Conservation (phyloP, 2,329 filamentous ascomycete genomes). For the Blastomyces silverae region DNA sequence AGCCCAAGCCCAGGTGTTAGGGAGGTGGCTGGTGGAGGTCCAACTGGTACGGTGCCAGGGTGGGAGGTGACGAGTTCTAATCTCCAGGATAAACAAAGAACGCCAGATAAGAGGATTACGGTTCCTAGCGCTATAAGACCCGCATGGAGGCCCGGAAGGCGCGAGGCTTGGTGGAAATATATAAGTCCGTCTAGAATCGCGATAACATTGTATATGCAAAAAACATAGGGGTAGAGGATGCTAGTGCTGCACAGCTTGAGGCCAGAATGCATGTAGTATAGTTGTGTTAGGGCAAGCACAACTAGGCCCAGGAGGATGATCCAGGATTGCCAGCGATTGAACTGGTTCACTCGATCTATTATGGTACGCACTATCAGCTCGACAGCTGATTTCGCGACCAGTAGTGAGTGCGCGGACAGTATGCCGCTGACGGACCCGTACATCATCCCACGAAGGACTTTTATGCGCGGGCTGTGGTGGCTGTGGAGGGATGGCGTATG, state of each 20-base stretch:
- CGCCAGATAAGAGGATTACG: constrained; percentile 73
- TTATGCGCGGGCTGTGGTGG: constrained; percentile 55
- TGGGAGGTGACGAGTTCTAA: constrained; percentile 58
- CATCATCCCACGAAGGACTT: constrained; percentile 70
- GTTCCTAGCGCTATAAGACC: constrained; percentile 73
- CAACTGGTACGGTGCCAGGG: constrained; percentile 35
- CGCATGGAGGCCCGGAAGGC: constrained; percentile 68
- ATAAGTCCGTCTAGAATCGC: constrained; percentile 95
- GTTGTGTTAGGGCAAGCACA: constrained; percentile 73
- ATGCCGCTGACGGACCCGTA: constrained; percentile 91
- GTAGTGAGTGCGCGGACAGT: constrained; percentile 82
- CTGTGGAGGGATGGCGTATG: constrained; percentile 30
- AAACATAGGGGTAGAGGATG: constrained; percentile 91
- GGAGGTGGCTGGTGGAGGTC: constrained; percentile 59
- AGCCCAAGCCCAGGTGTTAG: constrained; percentile 78
- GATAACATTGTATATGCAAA: constrained; percentile 98
- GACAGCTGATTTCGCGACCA: constrained; percentile 93
- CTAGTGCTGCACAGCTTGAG: constrained; percentile 93
- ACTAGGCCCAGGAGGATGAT: constrained; percentile 76
- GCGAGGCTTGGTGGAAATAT: constrained; percentile 84
- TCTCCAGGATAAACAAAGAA: constrained; percentile 88
- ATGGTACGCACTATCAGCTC: constrained; percentile 85
- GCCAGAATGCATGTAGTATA: constrained; percentile 91
- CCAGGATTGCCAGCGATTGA: constrained; percentile 93
- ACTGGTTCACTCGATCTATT: constrained; percentile 81